Evolutionary conservation across 2,329 filamentous ascomycete genomes (phyloP), one percentile per base, ranked within the genome.

Genomic region (Nemania sp.): DNA sequence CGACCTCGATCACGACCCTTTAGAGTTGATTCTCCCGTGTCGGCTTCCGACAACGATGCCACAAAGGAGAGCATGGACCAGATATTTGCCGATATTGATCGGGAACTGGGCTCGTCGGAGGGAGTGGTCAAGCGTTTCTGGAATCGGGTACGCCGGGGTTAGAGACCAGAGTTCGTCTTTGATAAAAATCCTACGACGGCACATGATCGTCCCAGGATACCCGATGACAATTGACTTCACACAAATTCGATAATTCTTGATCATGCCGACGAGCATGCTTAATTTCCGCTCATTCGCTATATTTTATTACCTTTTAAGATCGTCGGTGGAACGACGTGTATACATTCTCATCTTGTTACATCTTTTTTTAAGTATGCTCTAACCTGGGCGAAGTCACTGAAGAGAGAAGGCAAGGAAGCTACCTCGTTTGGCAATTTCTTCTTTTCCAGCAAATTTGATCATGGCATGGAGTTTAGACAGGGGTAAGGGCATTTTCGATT

Each of bases 91-190:
- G 77, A 78, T 17, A 73, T 84, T 33, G 81, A 85, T 56, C 76
- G 79, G 52, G 67, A 71, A 59, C 41, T 80, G 71, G 75, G 73
- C 66, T 37, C 69, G 66, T 33, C 75, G 19, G 75, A 74, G 44
- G 77, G 80, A 4, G 75, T 83, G 2, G 78, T 87, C 65, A 86
- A 82, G 72, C 78, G 83, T 47, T 75, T 88, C 51, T 88, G 84
- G 84, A 83, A 86, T 58, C 78, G 77, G 54, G 80, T 87, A 33
- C 75, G 79, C 49, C 76, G 80, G 52, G 66, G 39, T 19, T 67
- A 61, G n/a, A n/a, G n/a, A 52, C 20, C 14, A 17, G 20, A 24
- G 7, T 9, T 7, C 22, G 46, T 39, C 41, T 17, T 24, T 12
- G n/a, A 30, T 36, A 11, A 20, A 28, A 33, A 37, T 34, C 19